phyloP scores from a whole-genome alignment of 208 protist genomes.

The Angomonas deanei region DNA sequence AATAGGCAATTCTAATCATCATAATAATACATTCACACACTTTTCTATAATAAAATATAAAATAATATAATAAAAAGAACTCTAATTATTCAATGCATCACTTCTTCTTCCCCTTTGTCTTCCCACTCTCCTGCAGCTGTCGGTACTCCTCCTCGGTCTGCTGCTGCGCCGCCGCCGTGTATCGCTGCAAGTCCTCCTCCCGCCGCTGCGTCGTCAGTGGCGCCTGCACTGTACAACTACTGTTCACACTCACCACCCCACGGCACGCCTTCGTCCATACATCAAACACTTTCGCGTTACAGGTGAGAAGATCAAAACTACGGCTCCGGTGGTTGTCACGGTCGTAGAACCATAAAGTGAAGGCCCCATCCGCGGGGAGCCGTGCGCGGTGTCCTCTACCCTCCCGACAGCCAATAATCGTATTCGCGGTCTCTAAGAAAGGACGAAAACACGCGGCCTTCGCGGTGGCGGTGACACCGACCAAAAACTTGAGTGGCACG shows the following conservation, averaged over 20 bases:
- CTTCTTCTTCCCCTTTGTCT: background rate
- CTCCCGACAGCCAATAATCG: constrained; percentile 56
- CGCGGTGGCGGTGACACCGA: constrained; percentile 50
- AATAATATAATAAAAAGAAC: constrained; percentile 10
- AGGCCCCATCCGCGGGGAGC: constrained; percentile 48
- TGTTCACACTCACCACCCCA: constrained; percentile 78
- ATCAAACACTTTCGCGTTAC: constrained; percentile 57
- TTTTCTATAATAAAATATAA: constrained; percentile 3
- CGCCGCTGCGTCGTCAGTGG: constrained; percentile 25
- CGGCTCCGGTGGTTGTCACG: constrained; percentile 11
- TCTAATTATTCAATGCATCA: background rate
- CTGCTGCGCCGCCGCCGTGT: constrained; percentile 28
- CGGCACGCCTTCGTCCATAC: constrained; percentile 72
- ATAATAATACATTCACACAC: background rate
- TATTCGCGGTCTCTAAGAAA: constrained; percentile 31
- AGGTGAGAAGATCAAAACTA: constrained; percentile 66
- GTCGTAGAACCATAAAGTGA: constrained; percentile 76
- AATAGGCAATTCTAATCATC: background rate
- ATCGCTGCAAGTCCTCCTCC: constrained; percentile 15
- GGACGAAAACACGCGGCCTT: constrained; percentile 42
- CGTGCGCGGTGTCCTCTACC: constrained; percentile 47
- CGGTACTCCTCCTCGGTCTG: constrained; percentile 18
- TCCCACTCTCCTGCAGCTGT: background rate
- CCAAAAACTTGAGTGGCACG: constrained; percentile 52
- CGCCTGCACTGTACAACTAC: constrained; percentile 59